Evolutionary conservation across 495 filamentous ascomycete species (phyloP).

Genomic region (Alectoria sarmentosa): DNA sequence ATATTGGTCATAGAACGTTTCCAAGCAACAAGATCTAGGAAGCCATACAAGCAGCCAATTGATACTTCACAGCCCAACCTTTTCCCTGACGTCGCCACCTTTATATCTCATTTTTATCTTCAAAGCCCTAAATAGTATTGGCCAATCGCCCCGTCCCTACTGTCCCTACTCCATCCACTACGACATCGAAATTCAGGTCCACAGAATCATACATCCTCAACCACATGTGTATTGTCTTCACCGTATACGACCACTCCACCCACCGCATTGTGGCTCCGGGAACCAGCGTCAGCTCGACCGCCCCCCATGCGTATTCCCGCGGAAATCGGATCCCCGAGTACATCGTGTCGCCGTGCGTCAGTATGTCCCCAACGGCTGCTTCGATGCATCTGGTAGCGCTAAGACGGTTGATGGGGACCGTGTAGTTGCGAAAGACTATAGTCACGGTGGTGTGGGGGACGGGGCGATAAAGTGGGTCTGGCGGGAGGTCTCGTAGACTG

Average conservation of each 20-base stretch:
- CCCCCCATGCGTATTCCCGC: neutral
- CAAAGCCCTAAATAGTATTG: neutral
- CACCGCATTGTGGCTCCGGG: neutral
- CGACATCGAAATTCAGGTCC: neutral
- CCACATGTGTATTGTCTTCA: neutral
- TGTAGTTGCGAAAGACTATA: neutral
- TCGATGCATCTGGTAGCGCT: neutral
- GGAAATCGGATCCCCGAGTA: accelerated
- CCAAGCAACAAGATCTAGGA: too few species aligned
- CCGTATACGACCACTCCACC: neutral
- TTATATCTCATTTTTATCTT: neutral
- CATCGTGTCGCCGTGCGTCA: neutral
- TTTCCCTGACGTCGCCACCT: neutral
- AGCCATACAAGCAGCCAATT: too few species aligned
- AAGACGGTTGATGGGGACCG: neutral
- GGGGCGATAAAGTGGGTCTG: neutral
- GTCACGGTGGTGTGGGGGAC: neutral
- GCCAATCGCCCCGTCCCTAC: neutral
- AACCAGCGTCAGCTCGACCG: neutral
- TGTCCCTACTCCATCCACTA: neutral
- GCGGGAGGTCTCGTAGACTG: neutral
- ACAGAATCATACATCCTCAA: neutral
- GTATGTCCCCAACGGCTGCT: neutral
- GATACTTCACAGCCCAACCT: neutral
- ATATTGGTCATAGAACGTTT: too few species aligned